Evolutionary conservation across 352 stramenopile genomes (phyloP), one percentile per base, ranked within the genome.

Genomic region (Discostella stelligera): DNA sequence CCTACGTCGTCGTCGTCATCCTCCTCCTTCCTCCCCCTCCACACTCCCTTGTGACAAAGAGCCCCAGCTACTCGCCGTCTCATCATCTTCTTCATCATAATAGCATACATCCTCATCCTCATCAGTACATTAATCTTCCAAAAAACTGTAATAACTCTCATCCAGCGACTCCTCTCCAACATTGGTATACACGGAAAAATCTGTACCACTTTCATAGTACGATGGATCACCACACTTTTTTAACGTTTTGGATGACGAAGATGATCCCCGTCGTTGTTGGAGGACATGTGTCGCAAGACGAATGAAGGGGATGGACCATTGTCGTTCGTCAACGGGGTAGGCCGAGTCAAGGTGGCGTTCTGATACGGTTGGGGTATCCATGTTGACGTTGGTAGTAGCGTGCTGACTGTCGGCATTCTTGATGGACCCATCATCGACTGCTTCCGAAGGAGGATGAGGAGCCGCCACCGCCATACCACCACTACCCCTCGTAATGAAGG

Each of bases 291-390:
- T 82, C 41, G 82, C 79, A 49, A 89, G 74, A 32, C 71, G 78
- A 52, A 89, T 86, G 48, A 72, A 85, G 5, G 82, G 82, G 32
- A 86, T 89, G 25, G 69, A 82, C 39, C 61, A 88, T 20, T 83
- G 56, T 37, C 77, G 70, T 64, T 80, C 67, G 13, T 84, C 79
- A 4, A 88, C 56, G 10, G 76, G 77, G 49, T 83, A 67, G 46
- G 64, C 52, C 32, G 37, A 18, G 10, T 41, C 13, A 44, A 59
- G 25, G 7, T 16, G 20, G n/a, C n/a, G n/a, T 21, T 23, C 11
- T 32, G 27, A 32, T 32, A 5, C 27, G 27, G 27, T 32, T 32
- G 27, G 27, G 16, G 55, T 10, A 20, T 44, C 14, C 16, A 18
- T 37, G 10, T 27, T 50, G 3, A 27, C 18, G 3, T 18, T 27